These are phyloP conservation scores for Naganishia sp. DNA, from an alignment of 1,284 basidiomycete species.

Conservation along the genomic window DNA sequence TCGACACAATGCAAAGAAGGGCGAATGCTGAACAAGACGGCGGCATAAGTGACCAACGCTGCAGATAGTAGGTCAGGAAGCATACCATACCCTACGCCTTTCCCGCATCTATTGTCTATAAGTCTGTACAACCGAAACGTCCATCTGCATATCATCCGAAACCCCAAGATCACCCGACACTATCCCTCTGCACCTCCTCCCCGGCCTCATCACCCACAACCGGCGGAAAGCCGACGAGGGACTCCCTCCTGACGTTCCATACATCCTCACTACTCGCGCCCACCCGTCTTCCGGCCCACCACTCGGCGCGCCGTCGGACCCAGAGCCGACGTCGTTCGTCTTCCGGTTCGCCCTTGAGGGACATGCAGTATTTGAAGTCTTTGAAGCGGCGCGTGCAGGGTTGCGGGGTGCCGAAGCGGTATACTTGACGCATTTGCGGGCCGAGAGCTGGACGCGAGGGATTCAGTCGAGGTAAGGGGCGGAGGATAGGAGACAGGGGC, in stretches of 20 bases:
- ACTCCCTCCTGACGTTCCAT: slow-evolving; percentile 79
- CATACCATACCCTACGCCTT: too few species aligned
- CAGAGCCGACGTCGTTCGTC: slow-evolving; percentile 78
- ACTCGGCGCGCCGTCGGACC: slow-evolving; percentile 82
- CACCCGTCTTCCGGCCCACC: slow-evolving; percentile 79
- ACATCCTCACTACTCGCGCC: slow-evolving; percentile 85
- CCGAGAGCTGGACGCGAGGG: slow-evolving; percentile 56
- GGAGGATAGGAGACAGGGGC: slow-evolving; percentile 16
- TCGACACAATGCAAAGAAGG: too few species aligned
- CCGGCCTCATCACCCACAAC: slow-evolving; percentile 1
- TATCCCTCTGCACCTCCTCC: slow-evolving; percentile 9
- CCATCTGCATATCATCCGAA: neutral
- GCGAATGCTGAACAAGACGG: too few species aligned
- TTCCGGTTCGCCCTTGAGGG: slow-evolving; percentile 71
- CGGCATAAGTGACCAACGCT: too few species aligned
- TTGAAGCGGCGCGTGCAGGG: slow-evolving; percentile 78
- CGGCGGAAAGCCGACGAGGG: slow-evolving; percentile 19
- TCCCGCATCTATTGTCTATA: too few species aligned
- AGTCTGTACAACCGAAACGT: neutral
- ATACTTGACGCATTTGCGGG: slow-evolving; percentile 79
- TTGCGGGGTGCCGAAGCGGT: slow-evolving; percentile 77
- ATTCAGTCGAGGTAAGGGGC: neutral
- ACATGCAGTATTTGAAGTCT: slow-evolving; percentile 95
- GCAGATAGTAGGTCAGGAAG: too few species aligned
- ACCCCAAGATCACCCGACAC: neutral